A percentile compares a stretch with the other conserved stretches of the same genome.
Evolutionary conservation across 495 filamentous ascomycete genomes (phyloP).

Genomic region (Hypoxylon subgilvum): DNA sequence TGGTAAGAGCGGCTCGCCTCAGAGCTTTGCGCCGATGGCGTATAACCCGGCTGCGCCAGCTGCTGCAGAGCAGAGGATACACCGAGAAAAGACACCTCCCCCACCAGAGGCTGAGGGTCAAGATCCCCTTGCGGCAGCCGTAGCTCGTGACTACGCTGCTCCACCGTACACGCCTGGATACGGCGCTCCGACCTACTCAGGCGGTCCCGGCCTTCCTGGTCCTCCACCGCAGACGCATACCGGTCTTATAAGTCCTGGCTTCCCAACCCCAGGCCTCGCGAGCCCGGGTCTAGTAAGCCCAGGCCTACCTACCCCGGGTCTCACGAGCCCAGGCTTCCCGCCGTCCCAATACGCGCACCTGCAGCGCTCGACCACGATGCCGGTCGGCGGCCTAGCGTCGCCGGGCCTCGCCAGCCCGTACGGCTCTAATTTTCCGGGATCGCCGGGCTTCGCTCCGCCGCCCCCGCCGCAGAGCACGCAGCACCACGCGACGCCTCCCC

Average conservation of each 20-base stretch:
- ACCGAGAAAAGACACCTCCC: conserved; percentile 90
- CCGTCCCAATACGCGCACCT: conserved; percentile 45
- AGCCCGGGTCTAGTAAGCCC: conserved; percentile 43
- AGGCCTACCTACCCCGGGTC: conserved; percentile 48
- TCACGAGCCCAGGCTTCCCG: conserved; percentile 47
- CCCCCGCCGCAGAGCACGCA: conserved; percentile 28
- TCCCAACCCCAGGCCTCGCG: conserved; percentile 18
- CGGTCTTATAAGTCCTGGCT: conserved; percentile 21
- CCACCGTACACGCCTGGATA: conserved; percentile 56
- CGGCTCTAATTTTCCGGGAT: conserved; percentile 47
- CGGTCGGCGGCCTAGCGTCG: conserved; percentile 37
- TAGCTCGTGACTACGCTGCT: conserved; percentile 67
- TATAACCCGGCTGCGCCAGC: conserved; percentile 92
- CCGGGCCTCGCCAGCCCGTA: conserved; percentile 47
- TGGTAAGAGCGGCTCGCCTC: conserved; percentile 49
- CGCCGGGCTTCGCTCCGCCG: conserved; percentile 46
- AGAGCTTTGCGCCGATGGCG: conserved; percentile 71
- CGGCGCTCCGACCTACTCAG: conserved; percentile 38
- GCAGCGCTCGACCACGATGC: conserved; percentile 52
- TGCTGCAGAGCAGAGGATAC: conserved; percentile 79
- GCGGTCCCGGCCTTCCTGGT: conserved; percentile 44
- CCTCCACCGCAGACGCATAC: conserved; percentile 44
- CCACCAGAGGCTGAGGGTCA: conserved; percentile 71
- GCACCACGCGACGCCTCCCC: conserved; percentile 38
- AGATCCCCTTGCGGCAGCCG: conserved; percentile 73